Evolutionary conservation across 2,329 filamentous ascomycete genomes (phyloP).

Genomic region (Leptodontidium sp.): DNA sequence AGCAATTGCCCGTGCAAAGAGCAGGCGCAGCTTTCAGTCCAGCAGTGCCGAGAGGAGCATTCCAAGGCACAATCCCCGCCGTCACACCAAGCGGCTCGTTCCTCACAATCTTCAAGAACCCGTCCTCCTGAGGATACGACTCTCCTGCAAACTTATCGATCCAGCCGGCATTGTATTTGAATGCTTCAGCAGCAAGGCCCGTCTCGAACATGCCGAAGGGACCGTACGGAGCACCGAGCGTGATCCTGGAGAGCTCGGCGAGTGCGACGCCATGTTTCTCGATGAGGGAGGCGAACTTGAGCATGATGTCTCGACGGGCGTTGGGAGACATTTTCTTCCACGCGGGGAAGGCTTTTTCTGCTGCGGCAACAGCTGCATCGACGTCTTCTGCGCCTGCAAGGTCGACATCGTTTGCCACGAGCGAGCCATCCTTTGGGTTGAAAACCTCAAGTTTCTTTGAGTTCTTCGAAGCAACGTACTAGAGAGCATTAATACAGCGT

Average conservation of each 20-base stretch:
- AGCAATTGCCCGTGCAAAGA: slow-evolving; percentile 65
- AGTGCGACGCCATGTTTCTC: slow-evolving; percentile 49
- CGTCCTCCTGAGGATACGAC: slow-evolving; percentile 53
- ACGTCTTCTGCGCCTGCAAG: slow-evolving; percentile 53
- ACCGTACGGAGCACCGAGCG: slow-evolving; percentile 55
- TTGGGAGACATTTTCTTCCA: slow-evolving; percentile 53
- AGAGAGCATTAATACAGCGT: too few relatives aligned
- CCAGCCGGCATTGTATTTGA: slow-evolving; percentile 50
- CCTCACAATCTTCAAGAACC: slow-evolving; percentile 52
- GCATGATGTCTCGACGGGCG: slow-evolving; percentile 51
- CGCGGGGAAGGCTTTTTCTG: slow-evolving; percentile 54
- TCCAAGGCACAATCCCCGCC: slow-evolving; percentile 66
- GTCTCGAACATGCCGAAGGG: slow-evolving; percentile 56
- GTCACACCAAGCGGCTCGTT: slow-evolving; percentile 54
- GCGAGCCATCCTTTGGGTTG: slow-evolving; percentile 57
- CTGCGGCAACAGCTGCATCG: slow-evolving; percentile 54
- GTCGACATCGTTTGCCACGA: slow-evolving; percentile 56
- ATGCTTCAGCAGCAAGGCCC: slow-evolving; percentile 42
- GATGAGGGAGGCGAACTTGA: slow-evolving; percentile 55
- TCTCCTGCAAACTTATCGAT: slow-evolving; percentile 52
- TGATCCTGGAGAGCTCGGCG: slow-evolving; percentile 53
- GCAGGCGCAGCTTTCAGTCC: slow-evolving; percentile 66
- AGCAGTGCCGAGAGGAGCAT: slow-evolving; percentile 57
- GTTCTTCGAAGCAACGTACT: too few relatives aligned
- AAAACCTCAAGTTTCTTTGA: slow-evolving; percentile 14